These are phyloP conservation scores for Alopecurus myosuroides DNA, from an alignment of 176 grass and related monocot genomes.

Conservation along the genomic window DNA sequence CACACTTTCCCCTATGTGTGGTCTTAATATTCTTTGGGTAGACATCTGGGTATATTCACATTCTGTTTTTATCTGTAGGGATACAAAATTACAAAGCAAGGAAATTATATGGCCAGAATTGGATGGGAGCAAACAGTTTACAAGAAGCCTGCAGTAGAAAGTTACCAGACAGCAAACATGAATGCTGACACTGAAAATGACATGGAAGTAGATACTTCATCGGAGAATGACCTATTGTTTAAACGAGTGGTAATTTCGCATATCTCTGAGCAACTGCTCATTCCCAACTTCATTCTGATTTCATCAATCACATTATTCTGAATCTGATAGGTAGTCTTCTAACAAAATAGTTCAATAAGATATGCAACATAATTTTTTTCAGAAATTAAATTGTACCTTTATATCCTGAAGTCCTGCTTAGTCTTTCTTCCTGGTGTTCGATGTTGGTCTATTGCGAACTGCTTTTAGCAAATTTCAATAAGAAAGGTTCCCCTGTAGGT, in stretches of 20 bases:
- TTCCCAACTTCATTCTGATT: constrained; percentile 1
- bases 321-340: background rate
- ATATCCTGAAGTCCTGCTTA: background rate
- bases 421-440: constrained; percentile 4
- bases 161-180: constrained; percentile 95
- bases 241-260: constrained; percentile 74
- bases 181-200: constrained; percentile 48
- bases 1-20: background rate
- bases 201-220: constrained; percentile 37
- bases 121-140: constrained; percentile 88
- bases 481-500: background rate
- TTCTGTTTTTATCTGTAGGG: constrained; percentile 51
- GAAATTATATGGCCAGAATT: constrained; percentile 61
- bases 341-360: background rate
- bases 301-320: constrained; percentile 3
- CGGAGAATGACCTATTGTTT: constrained; percentile 61
- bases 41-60: background rate
- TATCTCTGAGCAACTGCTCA: background rate
- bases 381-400: background rate
- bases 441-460: background rate
- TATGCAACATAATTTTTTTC: constrained; percentile 6
- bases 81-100: constrained; percentile 93
- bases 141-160: constrained; percentile 71
- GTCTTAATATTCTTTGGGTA: background rate
- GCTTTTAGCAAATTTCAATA: constrained; percentile 5